Evolutionary conservation across 2,329 filamentous ascomycete species (phyloP).

Genomic region (Furcasterigmium furcatum): DNA sequence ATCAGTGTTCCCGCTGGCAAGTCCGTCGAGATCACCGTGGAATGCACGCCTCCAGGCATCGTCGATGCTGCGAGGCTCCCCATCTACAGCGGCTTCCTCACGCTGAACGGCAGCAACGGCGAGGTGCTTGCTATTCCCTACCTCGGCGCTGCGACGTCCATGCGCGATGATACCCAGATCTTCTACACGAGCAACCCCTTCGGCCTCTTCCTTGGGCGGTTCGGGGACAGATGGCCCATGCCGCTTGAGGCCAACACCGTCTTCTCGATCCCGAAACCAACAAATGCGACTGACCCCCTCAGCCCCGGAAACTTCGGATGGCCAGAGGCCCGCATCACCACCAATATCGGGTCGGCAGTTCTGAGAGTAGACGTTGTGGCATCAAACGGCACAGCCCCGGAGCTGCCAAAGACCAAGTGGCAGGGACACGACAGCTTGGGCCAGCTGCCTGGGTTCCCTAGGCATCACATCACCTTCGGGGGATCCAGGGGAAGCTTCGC

Average conservation of each 20-base stretch:
- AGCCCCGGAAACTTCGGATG: slow-evolving; percentile 1
- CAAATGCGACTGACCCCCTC: slow-evolving; percentile 1
- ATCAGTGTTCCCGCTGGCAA: slow-evolving; percentile 22
- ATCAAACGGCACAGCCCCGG: slow-evolving; percentile 6
- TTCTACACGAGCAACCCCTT: slow-evolving; percentile 5
- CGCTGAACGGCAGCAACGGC: slow-evolving; percentile 32
- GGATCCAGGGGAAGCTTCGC: slow-evolving; percentile 10
- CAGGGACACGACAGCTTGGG: slow-evolving; percentile 17
- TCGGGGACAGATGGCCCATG: slow-evolving; percentile 8
- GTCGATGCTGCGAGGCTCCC: slow-evolving; percentile 27
- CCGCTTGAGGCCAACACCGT: slow-evolving; percentile 14
- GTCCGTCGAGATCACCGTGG: slow-evolving; percentile 20
- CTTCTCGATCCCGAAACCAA: slow-evolving; percentile 18
- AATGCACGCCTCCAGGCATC: slow-evolving; percentile 19
- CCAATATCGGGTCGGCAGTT: slow-evolving; percentile 11
- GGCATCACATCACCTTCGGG: slow-evolving; percentile 2
- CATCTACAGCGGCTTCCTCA: slow-evolving; percentile 39
- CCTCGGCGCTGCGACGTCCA: slow-evolving; percentile 27
- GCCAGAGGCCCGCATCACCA: slow-evolving; percentile 2
- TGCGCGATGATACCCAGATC: slow-evolving; percentile 15
- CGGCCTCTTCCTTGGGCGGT: slow-evolving; percentile 12
- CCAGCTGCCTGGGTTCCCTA: slow-evolving; percentile 13
- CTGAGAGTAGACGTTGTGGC: slow-evolving; percentile 17
- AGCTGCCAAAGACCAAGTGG: slow-evolving; percentile 8
- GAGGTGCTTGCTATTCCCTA: slow-evolving; percentile 34